phyloP scores from a whole-genome alignment of 257 asterid species.

The Rubia yunnanensis region DNA sequence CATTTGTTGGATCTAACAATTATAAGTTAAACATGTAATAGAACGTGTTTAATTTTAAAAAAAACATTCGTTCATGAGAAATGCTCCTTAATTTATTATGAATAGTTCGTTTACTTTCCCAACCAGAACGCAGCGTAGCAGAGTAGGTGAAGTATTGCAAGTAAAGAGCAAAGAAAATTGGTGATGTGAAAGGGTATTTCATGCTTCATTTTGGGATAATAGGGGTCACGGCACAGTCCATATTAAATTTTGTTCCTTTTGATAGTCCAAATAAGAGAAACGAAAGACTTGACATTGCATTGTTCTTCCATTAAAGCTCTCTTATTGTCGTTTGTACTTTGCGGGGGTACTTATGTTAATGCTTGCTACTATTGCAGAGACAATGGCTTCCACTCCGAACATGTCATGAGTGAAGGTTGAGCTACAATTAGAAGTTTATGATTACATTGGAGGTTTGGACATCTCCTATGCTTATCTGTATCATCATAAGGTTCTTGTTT shows the following conservation, averaged over 20 bases:
- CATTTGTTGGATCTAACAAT: too few relatives aligned
- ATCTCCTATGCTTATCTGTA: too few relatives aligned
- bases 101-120: slow-evolving; percentile 8
- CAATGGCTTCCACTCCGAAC: too few relatives aligned
- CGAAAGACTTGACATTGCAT: slow-evolving; percentile 32
- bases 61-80: too few relatives aligned
- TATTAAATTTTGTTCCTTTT: slow-evolving; percentile 29
- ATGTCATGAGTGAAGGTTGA: background rate
- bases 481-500: too few relatives aligned
- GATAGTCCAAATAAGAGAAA: slow-evolving; percentile 15
- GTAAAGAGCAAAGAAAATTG: slow-evolving; percentile 21
- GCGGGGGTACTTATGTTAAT: background rate
- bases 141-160: slow-evolving; percentile 18
- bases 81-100: too few relatives aligned
- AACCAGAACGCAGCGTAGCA: background rate
- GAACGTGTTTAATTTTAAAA: too few relatives aligned
- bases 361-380: too few relatives aligned
- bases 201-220: background rate
- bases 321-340: background rate
- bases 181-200: slow-evolving; percentile 24
- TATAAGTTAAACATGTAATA: too few relatives aligned
- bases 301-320: background rate
- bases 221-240: background rate
- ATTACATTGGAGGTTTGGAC: background rate
- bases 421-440: background rate